phyloP scores from a whole-genome alignment of 768 basidiomycete genomes.

The Lentinula raphanica region DNA sequence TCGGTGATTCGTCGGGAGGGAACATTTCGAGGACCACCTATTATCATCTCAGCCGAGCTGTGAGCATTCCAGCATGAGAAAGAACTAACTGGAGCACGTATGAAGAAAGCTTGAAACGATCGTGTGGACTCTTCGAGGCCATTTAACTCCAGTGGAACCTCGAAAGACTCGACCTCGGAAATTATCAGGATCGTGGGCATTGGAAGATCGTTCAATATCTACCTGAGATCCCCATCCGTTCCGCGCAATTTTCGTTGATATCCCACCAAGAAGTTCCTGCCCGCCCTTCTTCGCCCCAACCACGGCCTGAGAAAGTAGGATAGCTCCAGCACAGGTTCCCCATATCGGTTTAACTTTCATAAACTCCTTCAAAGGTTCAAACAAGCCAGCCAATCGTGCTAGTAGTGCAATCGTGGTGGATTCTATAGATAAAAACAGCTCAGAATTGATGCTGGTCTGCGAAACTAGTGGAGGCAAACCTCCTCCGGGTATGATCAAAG shows the following conservation, averaged over 20 bases:
- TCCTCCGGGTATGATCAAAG: constrained; percentile 91
- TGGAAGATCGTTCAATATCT: background rate
- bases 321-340: constrained; percentile 97
- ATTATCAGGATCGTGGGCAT: background rate
- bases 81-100: constrained; percentile 77
- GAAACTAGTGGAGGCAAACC: constrained; percentile 33
- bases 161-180: constrained; percentile 84
- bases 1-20: constrained; percentile 44
- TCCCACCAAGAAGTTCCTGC: constrained; percentile 78
- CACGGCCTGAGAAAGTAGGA: constrained; percentile 71
- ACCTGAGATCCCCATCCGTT: constrained; percentile 97
- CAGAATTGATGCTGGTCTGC: background rate
- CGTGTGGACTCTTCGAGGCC: constrained; percentile 52
- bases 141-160: constrained; percentile 63
- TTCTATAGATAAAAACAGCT: constrained; percentile 41
- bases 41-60: background rate
- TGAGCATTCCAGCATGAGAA: background rate
- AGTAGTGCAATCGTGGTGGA: constrained; percentile 87
- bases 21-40: constrained; percentile 64
- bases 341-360: constrained; percentile 73
- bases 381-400: constrained; percentile 65
- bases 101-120: constrained; percentile 84
- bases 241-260: constrained; percentile 73
- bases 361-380: constrained; percentile 76
- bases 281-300: constrained; percentile 81